Evolutionary conservation across 768 basidiomycete genomes (phyloP), one percentile per base, ranked within the genome.

Genomic region (Phaeotremella skinneri): DNA sequence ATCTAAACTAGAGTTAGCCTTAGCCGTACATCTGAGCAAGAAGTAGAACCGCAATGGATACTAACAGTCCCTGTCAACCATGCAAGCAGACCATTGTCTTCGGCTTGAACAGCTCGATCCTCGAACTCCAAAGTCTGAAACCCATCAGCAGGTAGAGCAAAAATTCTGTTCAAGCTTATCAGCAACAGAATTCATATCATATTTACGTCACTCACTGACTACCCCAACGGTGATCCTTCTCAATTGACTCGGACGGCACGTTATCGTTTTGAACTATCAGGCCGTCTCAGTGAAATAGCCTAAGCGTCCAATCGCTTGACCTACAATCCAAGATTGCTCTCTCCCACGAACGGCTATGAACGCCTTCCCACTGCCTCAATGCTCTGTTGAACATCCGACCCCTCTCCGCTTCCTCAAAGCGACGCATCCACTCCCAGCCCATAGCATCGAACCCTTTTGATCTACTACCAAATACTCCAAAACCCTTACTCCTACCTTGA

Each of bases 1-100:
- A 77, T 52, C 72, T 75, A 45, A 13, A 6, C 17, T 6, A 16
- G 37, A 13, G 11, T 51, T 23, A 51, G 42, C 48, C 14, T 26
- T 16, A 27, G 3, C 34, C 23, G 6, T 13, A 9, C 25, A 42
- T 48, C 43, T 20, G 25, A 52, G 42, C 13, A 45, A 23, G 29
- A n/a, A 6, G 49, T 32, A 47, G 48, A 23, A 42, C 17, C 17
- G 25, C 6, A 6, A 29, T 23, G 17, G 47, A 25, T 17, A 61
- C 71, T 64, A 27, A 76, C 75, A 5, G 72, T 66, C 11, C 70
- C 68, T 3, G 69, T 75, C n/a, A 75, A 27, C 72, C 72, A 77
- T 57, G 68, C 65, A 6, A 77, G 48, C 16, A 77, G 52, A 5
- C 74, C 74, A 31, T 59, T 41, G 62, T 77, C 76, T 39, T 70